Percentiles rank a stretch among this genome's conserved stretches.
phyloP scores from a whole-genome alignment of 2,329 filamentous ascomycete species.

The Ampelomyces quisqualis region DNA sequence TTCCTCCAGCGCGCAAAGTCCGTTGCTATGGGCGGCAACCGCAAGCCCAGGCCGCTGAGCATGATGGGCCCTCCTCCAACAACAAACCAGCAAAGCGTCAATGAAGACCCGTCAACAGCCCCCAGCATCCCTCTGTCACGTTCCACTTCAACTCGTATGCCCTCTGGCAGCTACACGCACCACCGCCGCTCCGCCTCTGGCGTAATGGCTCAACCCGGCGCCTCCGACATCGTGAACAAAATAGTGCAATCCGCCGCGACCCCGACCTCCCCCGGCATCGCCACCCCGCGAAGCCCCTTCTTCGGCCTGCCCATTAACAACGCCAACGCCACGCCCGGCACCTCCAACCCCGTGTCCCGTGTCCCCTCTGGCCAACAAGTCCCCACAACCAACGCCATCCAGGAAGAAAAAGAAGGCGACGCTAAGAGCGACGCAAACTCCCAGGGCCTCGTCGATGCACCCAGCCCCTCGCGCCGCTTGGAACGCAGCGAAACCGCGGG shows the following conservation, averaged over 20 bases:
- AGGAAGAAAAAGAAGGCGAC: constrained; percentile 39
- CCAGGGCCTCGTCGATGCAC: constrained; percentile 38
- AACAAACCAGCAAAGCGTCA: constrained; percentile 28
- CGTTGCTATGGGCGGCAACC: constrained; percentile 50
- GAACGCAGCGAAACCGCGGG: constrained; percentile 44
- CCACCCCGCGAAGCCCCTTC: constrained; percentile 43
- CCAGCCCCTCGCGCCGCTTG: constrained; percentile 59
- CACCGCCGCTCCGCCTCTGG: constrained; percentile 51
- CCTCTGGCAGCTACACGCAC: constrained; percentile 41
- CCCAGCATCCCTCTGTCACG: constrained; percentile 71
- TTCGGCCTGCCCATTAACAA: constrained; percentile 43
- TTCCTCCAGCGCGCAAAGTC: constrained; percentile 63
- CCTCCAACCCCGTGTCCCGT: constrained; percentile 40
- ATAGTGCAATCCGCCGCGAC: constrained; percentile 70
- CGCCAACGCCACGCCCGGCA: constrained; percentile 40
- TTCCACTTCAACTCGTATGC: constrained; percentile 53
- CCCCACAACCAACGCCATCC: constrained; percentile 19
- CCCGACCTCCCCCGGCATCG: constrained; percentile 51
- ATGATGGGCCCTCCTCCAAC: constrained; percentile 27
- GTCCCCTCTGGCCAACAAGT: constrained; percentile 37
- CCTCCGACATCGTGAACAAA: constrained; percentile 76
- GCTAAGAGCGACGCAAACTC: constrained; percentile 25
- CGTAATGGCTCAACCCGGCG: constrained; percentile 50
- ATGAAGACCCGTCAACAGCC: constrained; percentile 68
- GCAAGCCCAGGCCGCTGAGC: constrained; percentile 50